phyloP scores from a whole-genome alignment of 1,284 basidiomycete genomes.

The Mycosarcoma maydis region DNA sequence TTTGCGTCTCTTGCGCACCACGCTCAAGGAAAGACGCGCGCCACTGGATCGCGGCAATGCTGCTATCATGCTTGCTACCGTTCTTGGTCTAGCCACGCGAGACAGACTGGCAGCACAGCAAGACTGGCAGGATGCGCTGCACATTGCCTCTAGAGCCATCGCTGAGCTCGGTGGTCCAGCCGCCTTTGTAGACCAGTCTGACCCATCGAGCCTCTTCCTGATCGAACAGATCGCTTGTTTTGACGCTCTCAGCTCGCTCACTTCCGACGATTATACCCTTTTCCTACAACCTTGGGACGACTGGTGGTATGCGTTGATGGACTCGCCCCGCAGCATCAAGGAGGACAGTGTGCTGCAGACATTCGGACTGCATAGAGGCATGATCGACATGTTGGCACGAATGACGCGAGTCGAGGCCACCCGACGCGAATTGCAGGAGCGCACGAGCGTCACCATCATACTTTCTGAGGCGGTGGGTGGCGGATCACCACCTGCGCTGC shows the following conservation, averaged over 20 bases:
- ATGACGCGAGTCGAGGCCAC: constrained; percentile 46
- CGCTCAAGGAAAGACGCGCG: constrained; percentile 29
- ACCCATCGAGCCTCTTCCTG: constrained; percentile 38
- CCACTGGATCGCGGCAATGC: constrained; percentile 31
- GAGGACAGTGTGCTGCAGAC: constrained; percentile 45
- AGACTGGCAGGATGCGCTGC: constrained; percentile 43
- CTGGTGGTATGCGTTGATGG: constrained; percentile 48
- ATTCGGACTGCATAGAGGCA: constrained; percentile 38
- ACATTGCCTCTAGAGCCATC: constrained; percentile 37
- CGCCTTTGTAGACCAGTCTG: constrained; percentile 33
- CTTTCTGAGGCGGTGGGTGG: constrained; percentile 32
- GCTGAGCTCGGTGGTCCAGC: constrained; percentile 42
- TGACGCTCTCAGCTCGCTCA: constrained; percentile 42
- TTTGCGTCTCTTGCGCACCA: constrained; percentile 27
- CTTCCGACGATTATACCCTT: constrained; percentile 40
- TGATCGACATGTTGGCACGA: constrained; percentile 43
- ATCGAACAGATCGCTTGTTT: constrained; percentile 48
- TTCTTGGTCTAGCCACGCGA: constrained; percentile 35
- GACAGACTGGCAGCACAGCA: constrained; percentile 41
- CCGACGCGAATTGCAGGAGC: constrained; percentile 28
- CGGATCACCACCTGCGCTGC: constrained; percentile 24
- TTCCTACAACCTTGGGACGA: constrained; percentile 48
- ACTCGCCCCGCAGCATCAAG: constrained; percentile 35
- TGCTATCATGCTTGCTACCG: constrained; percentile 42
- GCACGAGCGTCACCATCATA: constrained; percentile 36